These are phyloP conservation scores for Mariannaea elegans DNA, from an alignment of 2,329 filamentous ascomycete genomes.

Conservation along the genomic window DNA sequence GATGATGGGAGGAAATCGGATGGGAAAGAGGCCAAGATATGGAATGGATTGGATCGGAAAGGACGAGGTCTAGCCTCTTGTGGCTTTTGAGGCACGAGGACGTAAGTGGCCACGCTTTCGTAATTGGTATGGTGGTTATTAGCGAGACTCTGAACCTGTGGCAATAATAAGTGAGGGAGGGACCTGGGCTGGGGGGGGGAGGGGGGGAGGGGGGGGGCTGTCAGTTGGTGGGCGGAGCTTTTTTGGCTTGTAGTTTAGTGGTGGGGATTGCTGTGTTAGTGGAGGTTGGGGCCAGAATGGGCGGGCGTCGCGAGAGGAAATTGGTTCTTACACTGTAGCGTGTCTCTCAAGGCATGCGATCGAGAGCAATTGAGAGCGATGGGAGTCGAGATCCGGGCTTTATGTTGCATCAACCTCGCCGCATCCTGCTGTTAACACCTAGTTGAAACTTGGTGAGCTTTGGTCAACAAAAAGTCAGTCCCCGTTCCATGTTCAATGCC, in stretches of 20 bases:
- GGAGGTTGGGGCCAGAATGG: too few species aligned
- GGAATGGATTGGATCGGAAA: too few species aligned
- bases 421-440: too few species aligned
- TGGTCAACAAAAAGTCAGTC: background rate
- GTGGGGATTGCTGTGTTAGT: background rate
- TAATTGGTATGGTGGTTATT: background rate
- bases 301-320: too few species aligned
- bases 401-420: too few species aligned
- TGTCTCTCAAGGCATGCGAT: too few species aligned
- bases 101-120: background rate
- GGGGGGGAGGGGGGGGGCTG: background rate
- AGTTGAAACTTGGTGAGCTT: too few species aligned
- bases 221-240: background rate
- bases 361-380: too few species aligned
- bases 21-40: background rate
- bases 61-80: background rate
- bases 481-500: background rate
- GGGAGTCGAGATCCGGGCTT: too few species aligned
- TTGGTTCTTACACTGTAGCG: too few species aligned
- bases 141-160: background rate
- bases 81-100: background rate
- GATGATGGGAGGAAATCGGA: background rate
- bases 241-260: background rate
- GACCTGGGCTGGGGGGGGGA: background rate
- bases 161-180: background rate